These are phyloP conservation scores for Agastache rugosa DNA, from an alignment of 257 asterid species.

Conservation along the genomic window DNA sequence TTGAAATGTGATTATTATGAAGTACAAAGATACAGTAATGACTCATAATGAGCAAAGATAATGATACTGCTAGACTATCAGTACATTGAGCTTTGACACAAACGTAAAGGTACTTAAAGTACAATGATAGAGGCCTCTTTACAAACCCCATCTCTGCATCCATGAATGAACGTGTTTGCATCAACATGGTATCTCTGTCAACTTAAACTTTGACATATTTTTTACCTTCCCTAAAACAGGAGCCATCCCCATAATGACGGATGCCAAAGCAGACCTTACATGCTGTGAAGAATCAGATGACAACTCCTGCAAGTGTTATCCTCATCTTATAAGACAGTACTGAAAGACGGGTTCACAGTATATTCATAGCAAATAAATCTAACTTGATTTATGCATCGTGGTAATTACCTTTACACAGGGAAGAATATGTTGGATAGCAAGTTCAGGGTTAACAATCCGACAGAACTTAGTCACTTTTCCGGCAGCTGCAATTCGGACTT, in stretches of 20 bases:
- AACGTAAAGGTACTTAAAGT: neutral
- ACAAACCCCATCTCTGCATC: conserved; percentile 7
- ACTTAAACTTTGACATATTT: conserved; percentile 9
- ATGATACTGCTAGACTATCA: conserved; percentile 3
- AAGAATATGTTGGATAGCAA: conserved; percentile 86
- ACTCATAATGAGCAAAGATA: conserved; percentile 1
- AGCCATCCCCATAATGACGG: conserved; percentile 99
- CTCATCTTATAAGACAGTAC: conserved; percentile 18
- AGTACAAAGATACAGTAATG: neutral
- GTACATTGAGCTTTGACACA: neutral
- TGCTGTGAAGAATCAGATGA: conserved; percentile 98
- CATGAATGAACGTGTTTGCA: conserved; percentile 2
- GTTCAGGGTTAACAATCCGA: conserved; percentile 77
- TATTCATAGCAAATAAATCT: conserved; percentile 24
- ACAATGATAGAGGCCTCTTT: neutral
- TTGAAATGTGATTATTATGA: conserved; percentile 2
- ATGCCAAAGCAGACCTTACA: conserved; percentile 95
- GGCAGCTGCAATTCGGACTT: conserved; percentile 91
- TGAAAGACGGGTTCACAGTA: conserved; percentile 8
- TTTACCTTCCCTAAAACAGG: conserved; percentile 90
- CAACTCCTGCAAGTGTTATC: conserved; percentile 66
- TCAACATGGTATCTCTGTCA: neutral
- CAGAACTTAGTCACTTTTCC: conserved; percentile 90
- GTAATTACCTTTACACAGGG: conserved; percentile 90
- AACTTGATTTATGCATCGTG: neutral